Evolutionary conservation across 768 basidiomycete species (phyloP).

Genomic region (Macrolepiota fuliginosa): DNA sequence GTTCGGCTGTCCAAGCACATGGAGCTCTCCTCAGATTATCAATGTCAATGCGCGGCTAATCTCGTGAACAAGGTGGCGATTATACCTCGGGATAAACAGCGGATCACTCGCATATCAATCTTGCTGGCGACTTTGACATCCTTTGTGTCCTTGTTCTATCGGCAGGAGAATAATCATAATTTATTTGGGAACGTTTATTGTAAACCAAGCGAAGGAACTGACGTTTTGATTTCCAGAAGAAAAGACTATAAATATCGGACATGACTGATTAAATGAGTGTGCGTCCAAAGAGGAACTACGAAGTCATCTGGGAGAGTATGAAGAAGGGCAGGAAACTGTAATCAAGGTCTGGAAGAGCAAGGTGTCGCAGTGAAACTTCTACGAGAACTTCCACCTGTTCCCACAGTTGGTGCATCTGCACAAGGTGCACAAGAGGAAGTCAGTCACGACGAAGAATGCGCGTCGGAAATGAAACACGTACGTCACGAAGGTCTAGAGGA

Average conservation of each 20-base stretch:
- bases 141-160: not conserved
- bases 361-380: not conserved
- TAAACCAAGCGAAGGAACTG: not conserved
- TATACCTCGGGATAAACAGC: too few species aligned
- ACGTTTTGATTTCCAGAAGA: not conserved
- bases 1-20: not conserved
- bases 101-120: not conserved
- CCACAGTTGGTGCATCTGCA: slow-evolving; percentile 61
- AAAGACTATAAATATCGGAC: slow-evolving; percentile 1
- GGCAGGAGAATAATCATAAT: not conserved
- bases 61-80: not conserved
- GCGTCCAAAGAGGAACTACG: not conserved
- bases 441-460: not conserved
- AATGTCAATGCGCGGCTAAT: not conserved
- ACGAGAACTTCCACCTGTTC: slow-evolving; percentile 45
- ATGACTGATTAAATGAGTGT: not conserved
- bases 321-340: not conserved
- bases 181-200: not conserved
- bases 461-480: slow-evolving; percentile 29
- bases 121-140: not conserved
- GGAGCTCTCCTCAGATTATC: not conserved
- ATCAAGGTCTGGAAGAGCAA: not conserved
- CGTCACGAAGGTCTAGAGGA: slow-evolving; percentile 81
- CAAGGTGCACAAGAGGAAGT: not conserved
- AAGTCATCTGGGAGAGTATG: not conserved